Base-by-base conservation (phyloP, 352 stramenopile species). In the Globisporangium orthogonon region DNA sequence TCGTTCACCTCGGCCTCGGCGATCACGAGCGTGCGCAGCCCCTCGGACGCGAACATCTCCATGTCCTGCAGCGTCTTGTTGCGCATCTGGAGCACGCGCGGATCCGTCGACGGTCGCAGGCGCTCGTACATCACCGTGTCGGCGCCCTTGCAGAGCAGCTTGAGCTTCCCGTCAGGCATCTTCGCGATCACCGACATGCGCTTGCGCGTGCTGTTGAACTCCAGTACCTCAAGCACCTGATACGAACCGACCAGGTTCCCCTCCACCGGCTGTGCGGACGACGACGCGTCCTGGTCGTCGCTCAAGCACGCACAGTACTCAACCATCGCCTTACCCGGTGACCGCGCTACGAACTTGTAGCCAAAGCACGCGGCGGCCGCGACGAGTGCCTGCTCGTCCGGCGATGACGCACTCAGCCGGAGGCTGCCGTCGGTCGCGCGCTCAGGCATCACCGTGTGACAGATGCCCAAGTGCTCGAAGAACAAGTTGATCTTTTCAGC, bases 401-500 rank as follows among this genome's bases (percentile, higher is more conserved):
- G 89, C 40, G 89, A 97, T 49, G 94, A 97, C 1, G 94, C 91
- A 58, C 91, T 96, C 58, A 97, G 79, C 1, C 83, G 74, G 4
- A 96, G 62, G 58, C 64, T 83, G 4, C 84, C 86, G 48, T 97
- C 94, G 0, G 94, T 54, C 35, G 96, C 85, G 13, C 88, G 92
- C 69, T 99, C 97, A 0, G 98, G 95, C 67, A 99, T 98, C 35
- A 99, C 96, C 5, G 97, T 99, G 73, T 99, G 94, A 67, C 93
- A 98, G 13, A 97, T 74, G 4, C 87, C 67, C 31, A 97, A 62
- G 65, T 95, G 82, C 49, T 96, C 86, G 39, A 89, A 97, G 60
- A 97, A 97, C 1, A 62, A 46, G 0, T 53, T 49, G 46, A 97
- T 91, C 35, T 56, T 56, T 15, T 73, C 65, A 2, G 76, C 72